Base-by-base conservation (phyloP, 148 eudicot species). In the Rhododendron williamsianum region DNA sequence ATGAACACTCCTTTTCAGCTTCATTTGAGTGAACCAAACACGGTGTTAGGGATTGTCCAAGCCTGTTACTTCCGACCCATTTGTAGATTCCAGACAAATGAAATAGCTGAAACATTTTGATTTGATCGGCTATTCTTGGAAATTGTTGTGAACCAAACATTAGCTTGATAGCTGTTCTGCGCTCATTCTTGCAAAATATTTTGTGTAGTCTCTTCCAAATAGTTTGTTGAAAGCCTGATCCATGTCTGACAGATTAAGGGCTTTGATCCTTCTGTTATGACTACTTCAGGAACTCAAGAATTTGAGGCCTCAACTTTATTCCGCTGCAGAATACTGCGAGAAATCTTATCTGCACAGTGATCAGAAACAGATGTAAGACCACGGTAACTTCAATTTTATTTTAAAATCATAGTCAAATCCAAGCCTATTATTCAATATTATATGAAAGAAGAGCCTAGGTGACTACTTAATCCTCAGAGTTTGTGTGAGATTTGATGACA, bases 251-350 rank as follows among this genome's bases (percentile, higher is more conserved):
- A 4, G 52, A 41, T 77, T 77, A 21, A 19, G 19, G 30, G 45
- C 30, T 76, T 54, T 87, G 43, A 80, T 84, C 67, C 49, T 38
- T 83, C 3, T 85, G 46, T 72, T 36, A 45, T 84, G 72, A 72
- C 78, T 88, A 56, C 85, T 88, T 86, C 90, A 97, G 99, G 99
- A 97, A 88, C 98, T 97, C 80, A 97, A 97, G 89, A 94, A 97
- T 82, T 87, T 97, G 74, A 91, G 96, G 88, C 98, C 99, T 72
- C 99, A 97, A 85, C 98, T 97, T 78, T 94, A 95, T 88, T 92
- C 96, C 72, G 99, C 99, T 76, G 99, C 99, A 84, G 99, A 94
- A 83, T 97, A 97, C 80, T 97, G 98, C 87, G 99, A 97, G 84
- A 95, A 97, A 89, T 97, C 99, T 84, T 97, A 95, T 88, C 93